phyloP scores from a whole-genome alignment of 768 basidiomycete species.

The Tricholomella constricta region DNA sequence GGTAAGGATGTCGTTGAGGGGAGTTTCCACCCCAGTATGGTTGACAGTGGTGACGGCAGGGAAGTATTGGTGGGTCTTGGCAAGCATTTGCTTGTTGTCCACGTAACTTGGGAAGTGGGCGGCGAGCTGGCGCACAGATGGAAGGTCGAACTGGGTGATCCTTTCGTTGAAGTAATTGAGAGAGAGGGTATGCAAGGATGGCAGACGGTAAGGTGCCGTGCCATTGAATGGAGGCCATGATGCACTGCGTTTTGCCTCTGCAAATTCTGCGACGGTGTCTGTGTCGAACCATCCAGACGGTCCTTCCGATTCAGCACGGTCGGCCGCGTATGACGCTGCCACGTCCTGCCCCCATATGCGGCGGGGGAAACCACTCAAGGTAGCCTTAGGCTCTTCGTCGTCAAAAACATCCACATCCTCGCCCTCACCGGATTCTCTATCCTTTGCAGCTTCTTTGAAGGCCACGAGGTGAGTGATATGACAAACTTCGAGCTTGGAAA shows the following conservation, averaged over 20 bases:
- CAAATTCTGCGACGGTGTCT: neutral
- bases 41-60: neutral
- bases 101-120: too few species aligned
- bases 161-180: neutral
- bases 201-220: too few species aligned
- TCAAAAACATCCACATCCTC: too few species aligned
- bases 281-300: too few species aligned
- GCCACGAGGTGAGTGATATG: too few species aligned
- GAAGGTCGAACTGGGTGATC: neutral
- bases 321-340: neutral
- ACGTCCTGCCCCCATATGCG: neutral
- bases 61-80: neutral
- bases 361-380: neutral
- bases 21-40: neutral
- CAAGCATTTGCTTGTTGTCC: neutral
- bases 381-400: too few species aligned
- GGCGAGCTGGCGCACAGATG: neutral
- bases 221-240: too few species aligned
- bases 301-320: too few species aligned
- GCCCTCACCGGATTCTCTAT: neutral
- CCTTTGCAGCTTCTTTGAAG: too few species aligned
- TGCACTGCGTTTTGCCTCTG: neutral
- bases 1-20: neutral
- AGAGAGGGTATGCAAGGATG: neutral
- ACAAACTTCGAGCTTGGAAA: too few species aligned